These are phyloP conservation scores for Crucihimalaya himalaica DNA, from an alignment of 345 rosid genomes.

Conservation along the genomic window DNA sequence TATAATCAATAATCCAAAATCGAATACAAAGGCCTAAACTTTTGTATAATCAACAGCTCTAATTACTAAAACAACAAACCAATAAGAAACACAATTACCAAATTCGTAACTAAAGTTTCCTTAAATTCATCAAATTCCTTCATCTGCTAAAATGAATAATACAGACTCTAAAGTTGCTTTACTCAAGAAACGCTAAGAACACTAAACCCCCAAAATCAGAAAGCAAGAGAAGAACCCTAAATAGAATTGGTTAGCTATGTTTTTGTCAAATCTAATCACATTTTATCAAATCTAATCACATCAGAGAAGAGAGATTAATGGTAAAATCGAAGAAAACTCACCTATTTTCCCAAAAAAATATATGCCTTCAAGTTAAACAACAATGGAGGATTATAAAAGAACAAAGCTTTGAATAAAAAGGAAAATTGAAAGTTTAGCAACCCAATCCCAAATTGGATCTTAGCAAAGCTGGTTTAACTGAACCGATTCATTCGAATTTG, in stretches of 20 bases:
- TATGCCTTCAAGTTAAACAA: background rate
- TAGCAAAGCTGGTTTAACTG: background rate
- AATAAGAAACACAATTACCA: constrained; percentile 9
- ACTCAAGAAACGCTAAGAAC: background rate
- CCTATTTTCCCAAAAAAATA: background rate
- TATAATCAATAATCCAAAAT: background rate
- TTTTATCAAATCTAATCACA: background rate
- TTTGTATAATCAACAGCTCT: constrained; percentile 2
- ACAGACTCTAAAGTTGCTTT: background rate
- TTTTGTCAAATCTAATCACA: constrained; percentile 9
- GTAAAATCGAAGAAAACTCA: background rate
- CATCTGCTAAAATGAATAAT: background rate
- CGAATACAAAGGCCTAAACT: background rate
- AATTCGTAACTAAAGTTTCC: background rate
- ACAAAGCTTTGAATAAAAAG: background rate
- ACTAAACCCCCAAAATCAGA: background rate
- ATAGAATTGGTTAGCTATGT: background rate
- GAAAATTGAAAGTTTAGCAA: background rate
- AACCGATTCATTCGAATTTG: background rate
- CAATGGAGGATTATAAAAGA: constrained; percentile 3
- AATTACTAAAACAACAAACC: constrained; percentile 7
- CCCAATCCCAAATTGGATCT: background rate
- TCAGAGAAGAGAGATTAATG: background rate
- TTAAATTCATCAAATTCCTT: background rate
- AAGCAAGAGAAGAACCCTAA: constrained; percentile 19